phyloP scores from a whole-genome alignment of 805 yeast species.

The Wickerhamiella occidentalis region DNA sequence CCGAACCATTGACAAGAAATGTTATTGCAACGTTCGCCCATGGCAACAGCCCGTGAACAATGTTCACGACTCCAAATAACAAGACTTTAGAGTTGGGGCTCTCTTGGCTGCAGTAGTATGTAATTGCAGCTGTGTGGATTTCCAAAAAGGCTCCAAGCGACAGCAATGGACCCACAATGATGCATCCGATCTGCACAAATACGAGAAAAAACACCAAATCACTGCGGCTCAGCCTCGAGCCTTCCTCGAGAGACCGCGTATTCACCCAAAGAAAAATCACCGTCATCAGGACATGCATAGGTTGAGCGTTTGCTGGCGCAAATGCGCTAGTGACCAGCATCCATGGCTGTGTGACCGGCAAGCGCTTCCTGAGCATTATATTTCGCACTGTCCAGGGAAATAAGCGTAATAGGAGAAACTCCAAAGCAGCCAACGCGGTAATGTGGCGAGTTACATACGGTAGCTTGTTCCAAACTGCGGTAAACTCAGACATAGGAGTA shows the following conservation, averaged over 20 bases:
- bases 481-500: background rate
- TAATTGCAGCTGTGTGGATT: background rate
- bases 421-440: background rate
- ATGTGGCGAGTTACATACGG: constrained; percentile 5
- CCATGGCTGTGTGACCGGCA: background rate
- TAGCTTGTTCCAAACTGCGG: background rate
- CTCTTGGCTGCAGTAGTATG: background rate
- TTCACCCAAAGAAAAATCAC: background rate
- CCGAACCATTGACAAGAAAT: background rate
- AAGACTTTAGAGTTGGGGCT: background rate
- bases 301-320: background rate
- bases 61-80: background rate
- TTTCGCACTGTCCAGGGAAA: no score
- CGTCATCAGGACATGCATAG: background rate
- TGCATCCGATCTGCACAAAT: constrained; percentile 1
- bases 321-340: constrained; percentile 1
- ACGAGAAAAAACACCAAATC: constrained; percentile 4
- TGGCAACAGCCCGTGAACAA: background rate
- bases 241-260: background rate
- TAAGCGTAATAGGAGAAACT: background rate
- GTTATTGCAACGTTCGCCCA: background rate
- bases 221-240: background rate
- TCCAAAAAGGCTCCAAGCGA: background rate
- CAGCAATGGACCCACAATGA: background rate
- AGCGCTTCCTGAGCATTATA: background rate